Evolutionary conservation across 116 monocot species (phyloP), one percentile per base, ranked within the genome.

Genomic region (Papilionanthe hybrid): DNA sequence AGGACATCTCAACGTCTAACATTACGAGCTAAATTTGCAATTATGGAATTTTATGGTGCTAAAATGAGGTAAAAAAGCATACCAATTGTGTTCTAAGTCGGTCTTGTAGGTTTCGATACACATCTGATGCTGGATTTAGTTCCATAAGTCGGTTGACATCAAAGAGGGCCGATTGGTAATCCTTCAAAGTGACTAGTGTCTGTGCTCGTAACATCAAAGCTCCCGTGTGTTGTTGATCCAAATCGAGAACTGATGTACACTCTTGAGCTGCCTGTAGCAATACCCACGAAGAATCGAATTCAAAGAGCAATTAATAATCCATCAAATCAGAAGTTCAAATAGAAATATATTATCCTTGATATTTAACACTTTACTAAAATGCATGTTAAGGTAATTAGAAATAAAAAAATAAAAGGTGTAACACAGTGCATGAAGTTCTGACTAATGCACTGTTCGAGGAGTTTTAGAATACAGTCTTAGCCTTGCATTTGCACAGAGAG

Each of bases 171-270:
- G 95, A 99, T 42, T 89, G 93, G 77, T 99, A 99, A 27, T 99
- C 95, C 88, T 93, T 95, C 1, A 99, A 84, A 9, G 92, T 93
- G 20, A 99, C 93, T 20, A 99, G 83, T 17, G 93, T 95, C 83
- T 99, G 99, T 20, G 95, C 95, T 48, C 95, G 93, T 76, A 99
- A 82, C 99, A 95, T 99, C 72, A 99, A 81, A 17, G 95, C 99
- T 84, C 99, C 99, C 11, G 99, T 88, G 77, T 99, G 99, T 60
- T 93, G 81, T 45, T 82, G 84, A 83, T 99, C 99, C 77, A 93
- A 82, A 77, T 93, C 93, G 25, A 99, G 95, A 48, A 99, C 99
- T 79, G 99, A 87, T 27, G 90, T 92, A 63, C 99, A 99, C 88
- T 99, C 99, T 79, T 95, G 92, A 49, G 95, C 93, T 50, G 92